These are phyloP conservation scores for Heritiera littoralis DNA, from an alignment of 345 rosid genomes.

Conservation along the genomic window DNA sequence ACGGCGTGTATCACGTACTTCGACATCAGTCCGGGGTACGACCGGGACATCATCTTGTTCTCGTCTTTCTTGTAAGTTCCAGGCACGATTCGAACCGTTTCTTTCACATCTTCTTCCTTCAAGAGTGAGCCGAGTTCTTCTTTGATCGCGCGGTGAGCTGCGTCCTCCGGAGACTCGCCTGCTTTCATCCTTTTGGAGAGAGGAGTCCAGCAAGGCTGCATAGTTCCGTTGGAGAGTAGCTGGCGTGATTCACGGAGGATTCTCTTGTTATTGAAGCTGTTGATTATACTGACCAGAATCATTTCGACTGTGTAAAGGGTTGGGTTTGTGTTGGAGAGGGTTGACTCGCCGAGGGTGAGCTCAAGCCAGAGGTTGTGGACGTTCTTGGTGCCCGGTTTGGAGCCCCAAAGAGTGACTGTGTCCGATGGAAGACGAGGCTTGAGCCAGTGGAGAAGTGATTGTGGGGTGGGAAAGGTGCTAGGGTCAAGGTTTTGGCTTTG, in stretches of 20 bases:
- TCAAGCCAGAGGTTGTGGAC: conserved; percentile 6
- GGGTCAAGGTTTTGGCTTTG: too few relatives aligned
- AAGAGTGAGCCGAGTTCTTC: background rate
- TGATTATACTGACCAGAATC: background rate
- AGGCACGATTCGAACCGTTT: background rate
- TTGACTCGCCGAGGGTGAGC: conserved; percentile 6
- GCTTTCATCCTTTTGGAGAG: background rate
- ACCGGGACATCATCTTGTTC: background rate
- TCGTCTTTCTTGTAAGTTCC: background rate
- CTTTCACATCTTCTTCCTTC: background rate
- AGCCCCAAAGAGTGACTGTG: conserved; percentile 13
- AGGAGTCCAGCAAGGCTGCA: background rate
- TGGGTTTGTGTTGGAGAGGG: background rate
- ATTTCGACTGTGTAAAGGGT: background rate
- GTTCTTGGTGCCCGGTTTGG: conserved; percentile 3
- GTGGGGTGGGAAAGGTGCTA: too few relatives aligned
- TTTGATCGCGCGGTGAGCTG: background rate
- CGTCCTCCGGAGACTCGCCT: background rate
- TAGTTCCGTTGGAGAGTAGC: background rate
- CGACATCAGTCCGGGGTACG: background rate
- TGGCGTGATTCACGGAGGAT: background rate
- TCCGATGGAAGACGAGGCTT: too few relatives aligned
- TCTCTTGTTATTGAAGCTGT: background rate
- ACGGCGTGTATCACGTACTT: background rate
- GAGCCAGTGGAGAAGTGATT: too few relatives aligned